Evolutionary conservation across 805 yeast genomes (phyloP).

Genomic region (Wickerhamiella cacticola): DNA sequence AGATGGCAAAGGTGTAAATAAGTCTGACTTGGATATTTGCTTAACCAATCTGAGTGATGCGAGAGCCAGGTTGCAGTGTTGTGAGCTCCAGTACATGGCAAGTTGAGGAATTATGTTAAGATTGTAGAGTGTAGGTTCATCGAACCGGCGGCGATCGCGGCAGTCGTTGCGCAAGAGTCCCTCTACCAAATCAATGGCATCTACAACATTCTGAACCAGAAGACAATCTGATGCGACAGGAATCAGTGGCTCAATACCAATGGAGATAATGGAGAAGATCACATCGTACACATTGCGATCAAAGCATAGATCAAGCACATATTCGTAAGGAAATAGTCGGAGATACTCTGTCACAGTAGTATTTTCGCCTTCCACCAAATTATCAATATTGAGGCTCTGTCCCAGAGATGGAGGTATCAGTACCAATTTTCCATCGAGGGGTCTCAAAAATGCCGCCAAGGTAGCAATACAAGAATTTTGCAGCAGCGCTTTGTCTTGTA

Average conservation of each 20-base stretch:
- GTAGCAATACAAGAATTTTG: slow-evolving; percentile 44
- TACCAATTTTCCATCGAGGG: slow-evolving; percentile 20
- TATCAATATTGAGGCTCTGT: slow-evolving; percentile 37
- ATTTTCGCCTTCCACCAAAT: slow-evolving; percentile 31
- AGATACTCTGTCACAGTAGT: slow-evolving; percentile 39
- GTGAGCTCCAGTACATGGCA: slow-evolving; percentile 59
- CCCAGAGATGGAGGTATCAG: slow-evolving; percentile 11
- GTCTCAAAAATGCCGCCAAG: slow-evolving; percentile 41
- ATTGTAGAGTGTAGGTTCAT: slow-evolving; percentile 58
- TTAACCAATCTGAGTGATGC: slow-evolving; percentile 43
- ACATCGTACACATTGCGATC: slow-evolving; percentile 44
- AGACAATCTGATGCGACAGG: slow-evolving; percentile 27
- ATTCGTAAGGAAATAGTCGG: slow-evolving; percentile 58
- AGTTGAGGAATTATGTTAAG: slow-evolving; percentile 62
- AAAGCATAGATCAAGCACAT: slow-evolving; percentile 50
- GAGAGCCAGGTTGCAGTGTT: slow-evolving; percentile 39
- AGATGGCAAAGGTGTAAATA: slow-evolving; percentile 32
- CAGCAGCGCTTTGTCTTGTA: slow-evolving; percentile 33
- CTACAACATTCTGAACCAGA: slow-evolving; percentile 18
- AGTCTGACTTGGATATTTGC: slow-evolving; percentile 38
- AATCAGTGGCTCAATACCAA: slow-evolving; percentile 47
- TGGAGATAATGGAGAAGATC: slow-evolving; percentile 41
- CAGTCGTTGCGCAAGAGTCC: slow-evolving; percentile 21
- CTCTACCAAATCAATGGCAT: slow-evolving; percentile 37
- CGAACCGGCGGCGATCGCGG: slow-evolving; percentile 31